phyloP scores from a whole-genome alignment of 2,329 filamentous ascomycete genomes.

The Pyrenophora graminea region DNA sequence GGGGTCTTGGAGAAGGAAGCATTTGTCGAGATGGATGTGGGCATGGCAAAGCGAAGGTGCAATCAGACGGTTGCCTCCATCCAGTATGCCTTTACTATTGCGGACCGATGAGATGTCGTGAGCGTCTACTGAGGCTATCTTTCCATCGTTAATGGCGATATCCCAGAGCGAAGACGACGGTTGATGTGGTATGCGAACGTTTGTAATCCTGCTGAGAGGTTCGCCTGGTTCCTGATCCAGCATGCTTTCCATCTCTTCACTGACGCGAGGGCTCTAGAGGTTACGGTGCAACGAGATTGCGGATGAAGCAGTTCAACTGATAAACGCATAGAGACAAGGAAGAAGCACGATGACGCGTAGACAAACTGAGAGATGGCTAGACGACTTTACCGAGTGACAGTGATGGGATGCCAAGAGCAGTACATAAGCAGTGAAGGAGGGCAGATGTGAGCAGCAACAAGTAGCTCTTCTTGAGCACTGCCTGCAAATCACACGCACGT shows the following conservation, averaged over 20 bases:
- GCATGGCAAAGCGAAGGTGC: conserved; percentile 69
- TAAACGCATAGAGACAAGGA: conserved; percentile 34
- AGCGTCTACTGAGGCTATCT: conserved; percentile 40
- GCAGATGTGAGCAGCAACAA: not conserved
- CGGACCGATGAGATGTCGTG: conserved; percentile 22
- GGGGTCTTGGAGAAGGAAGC: conserved; percentile 62
- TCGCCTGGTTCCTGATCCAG: conserved; percentile 11
- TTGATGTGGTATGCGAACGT: conserved; percentile 43
- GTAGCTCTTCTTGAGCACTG: conserved; percentile 3
- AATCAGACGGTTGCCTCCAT: conserved; percentile 50
- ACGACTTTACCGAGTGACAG: conserved; percentile 12
- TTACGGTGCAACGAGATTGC: not conserved
- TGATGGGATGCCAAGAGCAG: conserved; percentile 15
- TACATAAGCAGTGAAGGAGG: conserved; percentile 17
- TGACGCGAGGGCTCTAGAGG: not conserved
- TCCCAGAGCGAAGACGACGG: conserved; percentile 44
- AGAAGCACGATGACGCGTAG: conserved; percentile 20
- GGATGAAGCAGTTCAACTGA: not conserved
- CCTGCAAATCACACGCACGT: not conserved
- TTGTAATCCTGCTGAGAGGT: conserved; percentile 34
- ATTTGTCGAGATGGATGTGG: conserved; percentile 73
- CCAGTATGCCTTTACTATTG: conserved; percentile 42
- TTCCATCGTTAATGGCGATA: conserved; percentile 40
- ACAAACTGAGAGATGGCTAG: conserved; percentile 5
- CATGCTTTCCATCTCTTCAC: conserved; percentile 6